Percentiles rank a stretch among this genome's conserved stretches.
Conservation (phyloP, 2,329 filamentous ascomycete species). For the Colletotrichum sp. region DNA sequence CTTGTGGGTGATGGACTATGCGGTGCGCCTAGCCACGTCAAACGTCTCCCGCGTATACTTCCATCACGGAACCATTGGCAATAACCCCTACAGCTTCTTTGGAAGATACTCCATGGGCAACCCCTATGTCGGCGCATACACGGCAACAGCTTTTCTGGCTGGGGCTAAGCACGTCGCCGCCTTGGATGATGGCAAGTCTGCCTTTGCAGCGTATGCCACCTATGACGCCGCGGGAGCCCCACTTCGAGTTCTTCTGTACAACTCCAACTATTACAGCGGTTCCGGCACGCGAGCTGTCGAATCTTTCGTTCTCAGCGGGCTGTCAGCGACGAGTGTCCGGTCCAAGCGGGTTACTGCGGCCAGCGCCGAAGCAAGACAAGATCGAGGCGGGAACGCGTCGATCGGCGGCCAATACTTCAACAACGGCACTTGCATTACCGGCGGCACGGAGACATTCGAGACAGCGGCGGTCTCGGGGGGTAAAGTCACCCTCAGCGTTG, state of each 20-base stretch:
- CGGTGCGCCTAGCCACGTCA: slow-evolving; percentile 1
- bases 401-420: slow-evolving; percentile 10
- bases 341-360: slow-evolving; percentile 2
- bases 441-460: slow-evolving; percentile 6
- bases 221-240: slow-evolving; percentile 30
- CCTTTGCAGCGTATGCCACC: slow-evolving; percentile 51
- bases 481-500: slow-evolving; percentile 21
- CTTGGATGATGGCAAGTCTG: slow-evolving; percentile 45
- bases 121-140: slow-evolving; percentile 57
- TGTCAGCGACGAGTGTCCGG: not conserved
- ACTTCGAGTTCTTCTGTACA: slow-evolving; percentile 44
- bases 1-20: slow-evolving; percentile 46
- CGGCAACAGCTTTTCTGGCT: slow-evolving; percentile 50
- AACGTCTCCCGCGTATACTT: slow-evolving; percentile 40
- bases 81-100: slow-evolving; percentile 55
- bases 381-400: not conserved
- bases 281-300: not conserved
- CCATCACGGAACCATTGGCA: slow-evolving; percentile 57
- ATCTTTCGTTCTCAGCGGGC: not conserved
- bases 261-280: slow-evolving; percentile 46
- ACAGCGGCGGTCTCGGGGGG: not conserved
- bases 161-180: slow-evolving; percentile 47
- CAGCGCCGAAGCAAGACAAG: slow-evolving; percentile 8
- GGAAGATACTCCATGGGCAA: slow-evolving; percentile 53
- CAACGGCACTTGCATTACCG: not conserved